Base-by-base conservation (phyloP, 202 grass and related monocot genomes). In the Digitaria exilis region DNA sequence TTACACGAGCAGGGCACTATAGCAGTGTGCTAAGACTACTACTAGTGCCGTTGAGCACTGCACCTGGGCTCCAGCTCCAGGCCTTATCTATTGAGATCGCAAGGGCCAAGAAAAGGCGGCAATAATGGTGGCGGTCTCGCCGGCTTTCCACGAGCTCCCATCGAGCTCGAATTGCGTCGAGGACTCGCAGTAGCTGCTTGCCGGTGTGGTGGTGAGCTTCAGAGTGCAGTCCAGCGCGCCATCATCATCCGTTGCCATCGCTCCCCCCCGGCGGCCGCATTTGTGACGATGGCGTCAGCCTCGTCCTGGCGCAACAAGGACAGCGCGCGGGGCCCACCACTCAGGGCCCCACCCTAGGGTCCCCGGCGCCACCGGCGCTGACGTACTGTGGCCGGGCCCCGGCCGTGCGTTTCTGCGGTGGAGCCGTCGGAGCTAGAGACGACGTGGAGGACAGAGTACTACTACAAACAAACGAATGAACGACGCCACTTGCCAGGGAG, bases 221-320 rank as follows among this genome's bases (percentile, higher is more conserved):
- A n/a, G n/a, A n/a, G 67, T 71, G 67, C 42, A 18, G 67, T 49
- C 68, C 68, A 71, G 68, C 25, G 68, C 0, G 68, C 68, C 68
- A 49, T 30, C 68, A 30, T 48, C 7, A 49, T 29, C 68, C 68
- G 68, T 48, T 29, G 68, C 68, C 68, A 19, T 71, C 68, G 68
- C 16, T 48, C 68, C 68, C 30, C 43, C 65, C n/a, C n/a, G n/a
- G 37, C 44, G 67, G 67, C 2, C 42, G 68, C 67, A 46, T 70
- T 43, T 70, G 43, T 30, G 68, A 24, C 68, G 25, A 29, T 19
- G 15, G 7, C 43, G 43, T 71, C 68, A 71, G 57, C 57, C 8
- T 71, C 24, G 68, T 48, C 41, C 43, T 30, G 22, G 22, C 67
- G 14, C 67, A 9, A 28, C 67, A 46, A 18, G 43, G 43, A 71